Base-by-base conservation (phyloP, 805 yeast species). In the Candida argentea region DNA sequence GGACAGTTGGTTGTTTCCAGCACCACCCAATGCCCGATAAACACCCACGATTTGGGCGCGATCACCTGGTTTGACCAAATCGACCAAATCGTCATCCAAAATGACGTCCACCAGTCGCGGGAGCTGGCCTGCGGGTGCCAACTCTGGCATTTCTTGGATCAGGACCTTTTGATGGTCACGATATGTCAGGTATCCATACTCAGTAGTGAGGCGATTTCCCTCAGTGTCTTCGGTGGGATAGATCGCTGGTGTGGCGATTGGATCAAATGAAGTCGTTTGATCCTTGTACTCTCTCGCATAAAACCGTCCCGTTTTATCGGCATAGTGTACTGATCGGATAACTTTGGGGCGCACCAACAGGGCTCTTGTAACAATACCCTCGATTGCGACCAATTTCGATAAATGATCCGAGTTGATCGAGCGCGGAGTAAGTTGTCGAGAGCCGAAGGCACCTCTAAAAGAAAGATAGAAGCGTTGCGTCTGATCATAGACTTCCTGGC, bases 131-230 rank as follows among this genome's bases (percentile, higher is more conserved):
- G 97, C 94, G 10, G 97, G 98, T 1, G 97, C 95, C 37, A 78
- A 67, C 58, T 91, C 97, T 1, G 98, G 97, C 84, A 91, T 83
- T 59, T 91, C 98, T 54, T 91, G 98, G 20, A 91, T 79, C 0
- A 95, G 73, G 20, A 91, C 70, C 22, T 85, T 80, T 57, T 91
- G 98, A 51, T 89, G 95, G 55, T 91, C 98, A 43, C 89, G 68
- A 52, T 84, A 91, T 16, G 93, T 85, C 5, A 87, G 78, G 47
- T 76, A 81, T 1, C 98, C 98, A 46, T 84, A 91, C 52, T 91
- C 97, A 1, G 95, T 87, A 12, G 73, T 67, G 39, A 91, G 60
- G 42, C 83, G 84, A 55, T 87, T 78, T 5, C 96, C 96, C 26
- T 85, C 91, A 11, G 82, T 70, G 48, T 91, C 98, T 44, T 84